Evolutionary conservation across 2,329 filamentous ascomycete species (phyloP).

Genomic region (Alternaria ethzedia): DNA sequence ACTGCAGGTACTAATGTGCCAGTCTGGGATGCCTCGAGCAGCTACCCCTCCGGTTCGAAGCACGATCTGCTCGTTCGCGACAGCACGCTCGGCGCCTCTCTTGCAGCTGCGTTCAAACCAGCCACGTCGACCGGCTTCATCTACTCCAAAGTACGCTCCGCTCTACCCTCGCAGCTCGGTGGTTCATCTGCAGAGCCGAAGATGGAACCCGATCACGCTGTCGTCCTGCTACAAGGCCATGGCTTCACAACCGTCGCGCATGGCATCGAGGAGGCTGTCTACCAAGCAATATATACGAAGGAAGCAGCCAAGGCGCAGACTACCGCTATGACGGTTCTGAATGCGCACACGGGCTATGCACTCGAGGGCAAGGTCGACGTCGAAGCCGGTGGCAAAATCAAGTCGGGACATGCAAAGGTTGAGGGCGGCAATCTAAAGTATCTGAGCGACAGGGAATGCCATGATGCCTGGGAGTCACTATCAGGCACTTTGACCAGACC

Average conservation of each 20-base stretch:
- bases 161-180: conserved; percentile 43
- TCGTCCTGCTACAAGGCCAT: conserved; percentile 53
- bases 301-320: conserved; percentile 52
- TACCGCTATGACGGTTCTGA: conserved; percentile 42
- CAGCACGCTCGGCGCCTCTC: conserved; percentile 40
- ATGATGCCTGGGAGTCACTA: conserved; percentile 50
- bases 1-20: conserved; percentile 40
- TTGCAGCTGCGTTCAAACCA: conserved; percentile 47
- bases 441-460: conserved; percentile 50
- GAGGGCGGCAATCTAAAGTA: conserved; percentile 52
- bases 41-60: conserved; percentile 38
- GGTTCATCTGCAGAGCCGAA: conserved; percentile 38
- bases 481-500: conserved; percentile 45
- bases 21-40: conserved; percentile 43
- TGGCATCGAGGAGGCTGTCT: conserved; percentile 54
- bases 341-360: conserved; percentile 43
- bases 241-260: conserved; percentile 54
- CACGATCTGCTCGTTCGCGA: conserved; percentile 47
- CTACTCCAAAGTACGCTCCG: conserved; percentile 47
- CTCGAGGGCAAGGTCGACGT: conserved; percentile 51
- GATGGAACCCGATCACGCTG: conserved; percentile 43
- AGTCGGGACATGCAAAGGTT: conserved; percentile 49
- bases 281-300: conserved; percentile 53
- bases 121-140: conserved; percentile 47
- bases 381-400: conserved; percentile 49